Evolutionary conservation across 768 basidiomycete species (phyloP).

Genomic region (Xerocomellus chrysenteron): DNA sequence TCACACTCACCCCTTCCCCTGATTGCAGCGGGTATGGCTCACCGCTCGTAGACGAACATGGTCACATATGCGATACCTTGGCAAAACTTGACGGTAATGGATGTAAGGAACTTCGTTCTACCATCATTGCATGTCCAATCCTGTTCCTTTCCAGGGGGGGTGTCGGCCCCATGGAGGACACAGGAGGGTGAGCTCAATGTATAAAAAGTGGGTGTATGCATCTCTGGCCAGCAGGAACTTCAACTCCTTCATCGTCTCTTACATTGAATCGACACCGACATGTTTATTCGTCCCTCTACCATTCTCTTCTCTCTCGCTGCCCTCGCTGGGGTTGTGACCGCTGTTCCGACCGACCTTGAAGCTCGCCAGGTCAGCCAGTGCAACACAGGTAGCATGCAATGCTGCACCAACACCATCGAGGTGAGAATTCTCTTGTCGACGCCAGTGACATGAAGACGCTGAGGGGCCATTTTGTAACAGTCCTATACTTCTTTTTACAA

Average conservation of each 20-base stretch:
- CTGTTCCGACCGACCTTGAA: conserved; percentile 2
- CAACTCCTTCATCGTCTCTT: neutral
- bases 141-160: neutral
- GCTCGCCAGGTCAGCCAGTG: conserved; percentile 23
- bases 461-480: neutral
- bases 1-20: neutral
- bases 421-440: neutral
- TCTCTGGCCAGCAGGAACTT: neutral
- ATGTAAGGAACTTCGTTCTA: neutral
- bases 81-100: neutral
- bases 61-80: neutral
- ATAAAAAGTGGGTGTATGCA: neutral
- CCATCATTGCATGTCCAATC: neutral
- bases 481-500: neutral
- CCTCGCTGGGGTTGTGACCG: conserved; percentile 1
- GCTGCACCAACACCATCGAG: neutral
- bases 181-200: neutral
- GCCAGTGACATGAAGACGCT: neutral
- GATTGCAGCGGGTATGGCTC: neutral
- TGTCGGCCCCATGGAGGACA: neutral
- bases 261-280: neutral
- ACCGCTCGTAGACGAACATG: neutral
- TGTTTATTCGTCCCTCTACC: conserved; percentile 6
- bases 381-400: conserved; percentile 38
- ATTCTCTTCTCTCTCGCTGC: conserved; percentile 1